Percentiles rank a stretch among this genome's conserved stretches.
Conservation (phyloP, 2,329 filamentous ascomycete genomes). For the Chalaropsis thielavioides region DNA sequence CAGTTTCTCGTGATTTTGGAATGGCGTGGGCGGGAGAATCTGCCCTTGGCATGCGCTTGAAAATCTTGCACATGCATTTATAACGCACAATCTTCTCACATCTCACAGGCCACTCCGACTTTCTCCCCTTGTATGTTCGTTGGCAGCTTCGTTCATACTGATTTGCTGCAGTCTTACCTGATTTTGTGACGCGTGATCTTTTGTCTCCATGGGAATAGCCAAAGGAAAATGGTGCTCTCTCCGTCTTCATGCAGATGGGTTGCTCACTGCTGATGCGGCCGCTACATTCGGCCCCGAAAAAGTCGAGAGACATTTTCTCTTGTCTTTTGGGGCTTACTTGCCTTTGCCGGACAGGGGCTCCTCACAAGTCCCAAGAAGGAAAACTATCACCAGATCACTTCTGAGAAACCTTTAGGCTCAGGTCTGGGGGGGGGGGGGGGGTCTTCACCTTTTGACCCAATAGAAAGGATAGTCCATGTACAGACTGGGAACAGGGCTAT, state of each 20-base stretch:
- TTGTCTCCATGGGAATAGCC: neutral
- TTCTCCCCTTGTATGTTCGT: neutral
- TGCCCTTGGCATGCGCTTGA: neutral
- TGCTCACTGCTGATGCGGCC: neutral
- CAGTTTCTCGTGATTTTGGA: too few relatives aligned
- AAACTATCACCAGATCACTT: neutral
- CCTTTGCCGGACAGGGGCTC: neutral
- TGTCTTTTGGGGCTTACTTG: neutral
- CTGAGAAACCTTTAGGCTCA: neutral
- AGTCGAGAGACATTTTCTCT: neutral
- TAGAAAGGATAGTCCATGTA: slow-evolving; percentile 6
- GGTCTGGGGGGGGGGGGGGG: neutral
- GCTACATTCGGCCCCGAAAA: neutral
- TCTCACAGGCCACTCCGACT: too few relatives aligned
- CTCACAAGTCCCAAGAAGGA: neutral
- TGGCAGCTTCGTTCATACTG: neutral
- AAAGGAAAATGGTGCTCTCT: neutral
- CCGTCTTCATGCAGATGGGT: neutral
- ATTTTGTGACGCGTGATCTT: neutral
- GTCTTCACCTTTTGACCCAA: neutral
- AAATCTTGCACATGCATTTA: neutral
- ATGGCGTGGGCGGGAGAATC: too few relatives aligned
- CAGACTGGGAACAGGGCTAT: neutral
- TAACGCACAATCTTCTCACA: neutral
- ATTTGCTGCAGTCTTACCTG: neutral